These are phyloP conservation scores for Metschnikowia cerradonensis DNA, from an alignment of 805 yeast species.

Conservation along the genomic window DNA sequence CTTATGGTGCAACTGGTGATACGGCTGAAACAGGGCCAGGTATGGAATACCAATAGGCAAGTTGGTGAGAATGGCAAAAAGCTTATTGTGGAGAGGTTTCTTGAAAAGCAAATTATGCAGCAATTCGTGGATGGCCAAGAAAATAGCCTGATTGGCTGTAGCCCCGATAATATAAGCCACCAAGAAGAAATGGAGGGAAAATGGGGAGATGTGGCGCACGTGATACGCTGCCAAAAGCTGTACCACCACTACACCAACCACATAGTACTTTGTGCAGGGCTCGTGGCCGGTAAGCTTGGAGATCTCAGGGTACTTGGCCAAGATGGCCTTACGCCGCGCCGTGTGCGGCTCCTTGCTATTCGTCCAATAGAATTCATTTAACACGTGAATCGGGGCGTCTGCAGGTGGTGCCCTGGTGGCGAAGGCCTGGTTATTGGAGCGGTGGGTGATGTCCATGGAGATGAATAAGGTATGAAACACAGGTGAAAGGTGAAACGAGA, in stretches of 20 bases:
- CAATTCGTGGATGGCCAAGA: constrained; percentile 84
- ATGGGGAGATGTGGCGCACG: constrained; percentile 52
- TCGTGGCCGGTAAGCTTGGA: constrained; percentile 80
- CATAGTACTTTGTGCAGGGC: constrained; percentile 77
- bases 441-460: constrained; percentile 17
- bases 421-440: constrained; percentile 16
- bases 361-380: constrained; percentile 80
- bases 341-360: constrained; percentile 78
- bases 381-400: constrained; percentile 36
- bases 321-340: constrained; percentile 64
- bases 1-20: constrained; percentile 89
- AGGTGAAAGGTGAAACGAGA: neutral
- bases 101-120: constrained; percentile 82
- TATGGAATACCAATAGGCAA: constrained; percentile 89
- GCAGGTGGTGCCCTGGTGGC: constrained; percentile 35
- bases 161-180: constrained; percentile 82
- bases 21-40: constrained; percentile 83
- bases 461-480: neutral
- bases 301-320: constrained; percentile 75
- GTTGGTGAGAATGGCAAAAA: constrained; percentile 74
- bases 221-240: constrained; percentile 65
- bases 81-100: constrained; percentile 69
- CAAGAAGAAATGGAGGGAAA: constrained; percentile 50
- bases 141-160: constrained; percentile 77
- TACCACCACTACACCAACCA: constrained; percentile 57